Evolutionary conservation across 2,329 filamentous ascomycete species (phyloP), one percentile per base, ranked within the genome.

Genomic region (Thermothelomyces thermophilus): DNA sequence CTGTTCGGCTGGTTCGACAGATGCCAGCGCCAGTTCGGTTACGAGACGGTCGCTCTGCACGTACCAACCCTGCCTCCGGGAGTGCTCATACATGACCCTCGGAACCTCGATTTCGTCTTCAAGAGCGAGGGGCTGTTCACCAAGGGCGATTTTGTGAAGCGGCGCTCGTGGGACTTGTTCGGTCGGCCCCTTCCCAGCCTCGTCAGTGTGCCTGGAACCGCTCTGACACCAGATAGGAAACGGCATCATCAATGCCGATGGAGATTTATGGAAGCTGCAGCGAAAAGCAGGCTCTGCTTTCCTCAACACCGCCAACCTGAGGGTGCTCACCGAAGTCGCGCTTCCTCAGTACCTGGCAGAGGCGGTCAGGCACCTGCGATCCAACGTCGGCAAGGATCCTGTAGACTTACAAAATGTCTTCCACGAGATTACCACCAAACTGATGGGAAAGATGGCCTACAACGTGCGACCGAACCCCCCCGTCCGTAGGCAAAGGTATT

Each of bases 391-490:
- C 0, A 58, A 60, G 1, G 56, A 52, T 1, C 52, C 66, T 0
- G 66, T 82, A 1, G 78, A 85, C 59, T 63, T 85, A 41, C 79
- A 84, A 57, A 68, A 66, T n/a, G 67, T 80, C 2, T 76, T 84
- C 40, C 77, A 82, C 46, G 80, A 83, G 60, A 73, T 84, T 40
- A 85, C 81, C 1, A 84, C 80, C 19, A 73, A 79, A 51, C 61
- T 84, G 20, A 83, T 85, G 76, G 82, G 81, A n/a, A 73, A 74
- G 53, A 82, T 84, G 77, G 82, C 82, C 13, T 85, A 84, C 57
- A 76, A 81, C 60, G 73, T 71, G 62, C 57, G 65, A n/a, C n/a
- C n/a, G n/a, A n/a, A n/a, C n/a, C n/a, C n/a, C n/a, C n/a, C n/a
- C n/a, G 28, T 3, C 19, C 28, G 6, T 9, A 9, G 13, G 1